Base-by-base conservation (phyloP, 345 rosid species). In the Rhodomyrtus tomentosa region DNA sequence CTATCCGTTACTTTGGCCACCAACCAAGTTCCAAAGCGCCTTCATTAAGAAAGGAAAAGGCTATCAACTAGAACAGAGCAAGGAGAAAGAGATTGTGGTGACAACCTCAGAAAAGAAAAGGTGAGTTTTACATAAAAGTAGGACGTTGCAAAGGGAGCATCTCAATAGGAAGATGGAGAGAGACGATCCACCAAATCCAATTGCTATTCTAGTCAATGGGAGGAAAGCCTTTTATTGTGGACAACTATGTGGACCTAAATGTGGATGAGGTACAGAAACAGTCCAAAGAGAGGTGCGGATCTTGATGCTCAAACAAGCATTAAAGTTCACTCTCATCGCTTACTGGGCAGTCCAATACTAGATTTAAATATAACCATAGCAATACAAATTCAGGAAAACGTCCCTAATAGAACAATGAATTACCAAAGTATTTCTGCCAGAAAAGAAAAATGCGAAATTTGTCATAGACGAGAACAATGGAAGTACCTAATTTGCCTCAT, bases 21-120 rank as follows among this genome's bases (percentile, higher is more conserved):
- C 45, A 86, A 86, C 96, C 96, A 92, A 80, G 93, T 89, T 54
- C 93, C 95, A 82, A 93, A 92, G 81, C 90, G 90, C 89, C 94
- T 91, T 85, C 51, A 73, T 32, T 10, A 82, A 29, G 20, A 50
- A 54, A 79, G 25, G 50, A 72, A 55, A 36, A 45, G 40, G 81
- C 58, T 58, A n/a, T n/a, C 15, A 48, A 16, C 10, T 59, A 83
- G 38, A 22, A 84, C 58, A 52, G 62, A 40, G 29, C 13, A 42
- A 0, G 0, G 50, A 54, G 38, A 55, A 50, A 15, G 40, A 54
- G 32, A 48, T 54, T 2, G 12, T 2, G 3, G 1, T 68, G 79
- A 32, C 79, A 62, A 22, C 80, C 29, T 40, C n/a, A 50, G 68
- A 81, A n/a, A 52, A 81, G 54, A 62, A 84, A 68, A 36, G 62